Base-by-base conservation (phyloP, 2,329 filamentous ascomycete species). In the Pezicula neosporulosa region DNA sequence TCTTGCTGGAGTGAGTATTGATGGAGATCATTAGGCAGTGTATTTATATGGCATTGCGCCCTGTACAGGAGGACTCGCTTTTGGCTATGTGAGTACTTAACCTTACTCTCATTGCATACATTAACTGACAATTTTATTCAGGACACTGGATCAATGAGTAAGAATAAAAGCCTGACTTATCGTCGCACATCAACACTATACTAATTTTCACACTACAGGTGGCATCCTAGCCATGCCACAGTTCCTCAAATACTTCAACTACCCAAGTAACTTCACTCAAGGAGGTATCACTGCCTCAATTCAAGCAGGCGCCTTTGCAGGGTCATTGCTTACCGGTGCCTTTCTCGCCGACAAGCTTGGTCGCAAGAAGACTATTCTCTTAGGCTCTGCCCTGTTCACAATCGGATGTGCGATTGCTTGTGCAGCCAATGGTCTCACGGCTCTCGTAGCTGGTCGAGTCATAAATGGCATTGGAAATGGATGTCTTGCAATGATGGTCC, bases 261-360 rank as follows among this genome's bases (percentile, higher is more conserved):
- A 63, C 37, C 60, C 61, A 8, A 50, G 52, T 39, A 56, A 62
- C 44, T 65, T 62, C 44, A 50, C 55, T 8, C 63, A 66, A 46
- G 63, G 63, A 6, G 60, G 61, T 7, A 76, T 76, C 41, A 75
- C 72, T 5, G 69, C 68, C 4, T 68, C 70, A 18, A 76, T 77
- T 65, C 73, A 72, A 27, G 72, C 70, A 21, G 73, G 72, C 12
- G 72, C 71, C 7, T 71, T 76, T 49, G 57, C 72, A 5, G 72
- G 73, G 8, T 71, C 72, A 19, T 66, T 77, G 2, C 54, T 63
- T 5, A 74, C 72, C 1, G 71, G 71, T 3, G 49, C 49, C 16
- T 73, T 74, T 60, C 63, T 77, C n/a, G 72, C 73, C 15, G 72
- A 77, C 57, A 61, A 58, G 18, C 60, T 75, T n/a, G 74, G 72